phyloP scores from a whole-genome alignment of 2,329 filamentous ascomycete species.

The Colletotrichum sp. region DNA sequence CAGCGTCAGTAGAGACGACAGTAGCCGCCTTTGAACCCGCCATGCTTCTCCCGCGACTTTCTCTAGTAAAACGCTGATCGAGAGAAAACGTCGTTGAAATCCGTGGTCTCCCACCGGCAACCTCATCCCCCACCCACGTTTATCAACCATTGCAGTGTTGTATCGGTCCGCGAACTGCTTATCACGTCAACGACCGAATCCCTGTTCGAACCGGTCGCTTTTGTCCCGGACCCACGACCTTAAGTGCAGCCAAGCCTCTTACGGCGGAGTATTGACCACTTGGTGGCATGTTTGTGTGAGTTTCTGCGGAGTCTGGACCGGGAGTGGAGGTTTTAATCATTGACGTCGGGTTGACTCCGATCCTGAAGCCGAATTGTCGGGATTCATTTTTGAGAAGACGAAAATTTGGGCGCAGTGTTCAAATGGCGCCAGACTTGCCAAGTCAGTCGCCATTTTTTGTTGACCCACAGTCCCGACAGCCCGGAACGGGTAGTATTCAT shows the following conservation, averaged over 20 bases:
- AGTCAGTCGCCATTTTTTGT: neutral
- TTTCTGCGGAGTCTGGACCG: neutral
- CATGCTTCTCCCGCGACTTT: neutral
- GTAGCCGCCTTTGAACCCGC: neutral
- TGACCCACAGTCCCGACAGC: neutral
- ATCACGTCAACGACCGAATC: neutral
- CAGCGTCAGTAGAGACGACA: neutral
- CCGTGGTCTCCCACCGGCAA: neutral
- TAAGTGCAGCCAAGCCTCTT: neutral
- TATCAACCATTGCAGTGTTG: neutral
- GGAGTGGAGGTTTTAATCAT: neutral
- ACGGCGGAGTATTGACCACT: neutral
- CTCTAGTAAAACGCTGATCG: neutral
- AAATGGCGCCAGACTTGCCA: neutral
- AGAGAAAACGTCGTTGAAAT: neutral
- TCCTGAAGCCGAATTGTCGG: neutral
- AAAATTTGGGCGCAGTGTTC: too few relatives aligned
- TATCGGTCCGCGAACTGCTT: neutral
- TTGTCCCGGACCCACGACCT: neutral
- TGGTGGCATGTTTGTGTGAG: neutral
- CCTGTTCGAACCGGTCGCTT: neutral
- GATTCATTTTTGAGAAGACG: neutral
- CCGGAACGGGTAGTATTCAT: neutral
- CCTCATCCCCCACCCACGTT: neutral
- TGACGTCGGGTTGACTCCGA: neutral